phyloP scores from a whole-genome alignment of 257 asterid species.

The Mentha longifolia region DNA sequence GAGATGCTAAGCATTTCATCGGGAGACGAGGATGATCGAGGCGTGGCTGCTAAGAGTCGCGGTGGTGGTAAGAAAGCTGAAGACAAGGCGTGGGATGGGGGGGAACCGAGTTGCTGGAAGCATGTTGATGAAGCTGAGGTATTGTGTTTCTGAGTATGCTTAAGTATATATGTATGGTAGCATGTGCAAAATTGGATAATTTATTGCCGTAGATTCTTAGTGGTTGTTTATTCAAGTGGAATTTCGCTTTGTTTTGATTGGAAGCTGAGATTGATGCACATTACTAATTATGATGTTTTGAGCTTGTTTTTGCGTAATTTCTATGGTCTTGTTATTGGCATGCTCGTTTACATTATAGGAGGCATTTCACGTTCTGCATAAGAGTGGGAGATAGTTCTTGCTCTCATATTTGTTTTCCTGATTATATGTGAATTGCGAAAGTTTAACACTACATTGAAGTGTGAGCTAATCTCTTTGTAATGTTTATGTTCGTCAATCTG shows the following conservation, averaged over 20 bases:
- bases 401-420: constrained; percentile 1
- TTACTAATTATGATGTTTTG: constrained; percentile 21
- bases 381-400: constrained; percentile 1
- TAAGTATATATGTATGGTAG: constrained; percentile 8
- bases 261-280: constrained; percentile 17
- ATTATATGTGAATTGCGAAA: neutral
- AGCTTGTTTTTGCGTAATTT: neutral
- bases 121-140: constrained; percentile 95
- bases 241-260: constrained; percentile 4
- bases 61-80: constrained; percentile 62
- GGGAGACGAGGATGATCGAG: constrained; percentile 90
- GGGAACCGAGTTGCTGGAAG: constrained; percentile 91
- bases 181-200: constrained; percentile 9
- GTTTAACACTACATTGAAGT: neutral
- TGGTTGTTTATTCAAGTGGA: constrained; percentile 22
- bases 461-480: neutral
- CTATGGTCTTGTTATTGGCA: neutral
- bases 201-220: constrained; percentile 26
- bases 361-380: constrained; percentile 17
- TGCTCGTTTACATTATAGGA: neutral
- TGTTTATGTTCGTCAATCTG: constrained; percentile 18
- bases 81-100: constrained; percentile 83
- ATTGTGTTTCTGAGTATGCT: constrained; percentile 1
- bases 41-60: constrained; percentile 53
- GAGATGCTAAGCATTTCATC: constrained; percentile 98